These are phyloP conservation scores for Podaxis pistillaris DNA, from an alignment of 768 basidiomycete species.

Conservation along the genomic window DNA sequence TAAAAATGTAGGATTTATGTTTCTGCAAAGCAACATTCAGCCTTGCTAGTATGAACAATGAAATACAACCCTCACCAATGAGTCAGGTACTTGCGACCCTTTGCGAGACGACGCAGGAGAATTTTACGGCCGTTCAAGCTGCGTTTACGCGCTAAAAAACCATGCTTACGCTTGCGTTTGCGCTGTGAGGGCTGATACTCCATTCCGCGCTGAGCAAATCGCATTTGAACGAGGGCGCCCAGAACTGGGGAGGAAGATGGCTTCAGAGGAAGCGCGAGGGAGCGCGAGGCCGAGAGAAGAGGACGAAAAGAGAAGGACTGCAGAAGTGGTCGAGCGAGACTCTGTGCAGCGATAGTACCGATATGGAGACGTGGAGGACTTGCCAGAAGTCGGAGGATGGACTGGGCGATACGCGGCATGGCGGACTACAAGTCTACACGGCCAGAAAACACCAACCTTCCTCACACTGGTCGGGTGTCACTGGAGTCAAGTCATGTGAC, in stretches of 20 bases:
- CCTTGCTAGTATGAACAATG: neutral
- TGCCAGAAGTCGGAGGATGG: constrained; percentile 34
- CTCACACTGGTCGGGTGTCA: neutral
- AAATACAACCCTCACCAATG: constrained; percentile 46
- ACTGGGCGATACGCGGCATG: constrained; percentile 46
- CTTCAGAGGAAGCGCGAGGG: constrained; percentile 19
- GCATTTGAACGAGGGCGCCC: constrained; percentile 48
- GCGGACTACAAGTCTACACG: neutral
- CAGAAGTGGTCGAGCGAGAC: constrained; percentile 15
- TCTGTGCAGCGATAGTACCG: constrained; percentile 18
- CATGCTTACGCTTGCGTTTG: constrained; percentile 89
- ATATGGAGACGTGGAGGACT: constrained; percentile 30
- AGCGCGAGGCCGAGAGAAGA: constrained; percentile 7
- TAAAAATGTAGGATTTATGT: neutral
- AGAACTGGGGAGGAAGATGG: constrained; percentile 34
- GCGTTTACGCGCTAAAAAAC: constrained; percentile 79
- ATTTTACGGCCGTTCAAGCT: constrained; percentile 70
- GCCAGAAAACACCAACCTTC: neutral
- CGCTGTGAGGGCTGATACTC: constrained; percentile 98
- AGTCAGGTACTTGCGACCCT: constrained; percentile 76
- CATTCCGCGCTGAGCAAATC: constrained; percentile 71
- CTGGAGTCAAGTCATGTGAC: constrained; percentile 10
- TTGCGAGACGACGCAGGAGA: constrained; percentile 64
- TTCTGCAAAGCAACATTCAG: neutral
- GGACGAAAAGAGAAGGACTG: constrained; percentile 5